These are phyloP conservation scores for Leccinum truebloodii DNA, from an alignment of 768 basidiomycete species.

Conservation along the genomic window DNA sequence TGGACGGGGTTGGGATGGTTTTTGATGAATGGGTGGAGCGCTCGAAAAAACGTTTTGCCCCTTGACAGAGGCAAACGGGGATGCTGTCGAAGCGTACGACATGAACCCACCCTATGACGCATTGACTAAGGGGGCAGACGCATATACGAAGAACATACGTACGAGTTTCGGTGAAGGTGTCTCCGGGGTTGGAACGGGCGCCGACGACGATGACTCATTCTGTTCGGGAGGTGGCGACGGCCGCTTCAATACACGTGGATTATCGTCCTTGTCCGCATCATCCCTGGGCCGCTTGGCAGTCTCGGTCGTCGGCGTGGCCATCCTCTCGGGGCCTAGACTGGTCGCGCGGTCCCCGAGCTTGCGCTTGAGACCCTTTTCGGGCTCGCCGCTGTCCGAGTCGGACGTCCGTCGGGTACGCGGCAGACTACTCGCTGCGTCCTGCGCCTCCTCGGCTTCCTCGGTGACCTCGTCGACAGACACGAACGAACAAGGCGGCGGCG, in stretches of 20 bases:
- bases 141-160: conserved; percentile 24
- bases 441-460: conserved; percentile 34
- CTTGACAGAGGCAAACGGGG: conserved; percentile 74
- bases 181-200: conserved; percentile 12
- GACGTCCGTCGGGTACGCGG: conserved; percentile 31
- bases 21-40: conserved; percentile 27
- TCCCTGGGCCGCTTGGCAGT: conserved; percentile 61
- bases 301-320: conserved; percentile 31
- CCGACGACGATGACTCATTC: conserved; percentile 20
- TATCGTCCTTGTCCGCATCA: conserved; percentile 60
- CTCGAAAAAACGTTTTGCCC: conserved; percentile 56
- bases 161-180: conserved; percentile 49
- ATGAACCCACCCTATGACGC: conserved; percentile 64
- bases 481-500: conserved; percentile 20
- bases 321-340: conserved; percentile 54
- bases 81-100: conserved; percentile 73
- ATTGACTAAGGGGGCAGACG: conserved; percentile 9
- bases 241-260: conserved; percentile 58
- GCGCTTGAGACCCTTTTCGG: conserved; percentile 68
- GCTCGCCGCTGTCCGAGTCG: conserved; percentile 48
- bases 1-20: conserved; percentile 18
- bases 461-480: conserved; percentile 21
- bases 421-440: conserved; percentile 27
- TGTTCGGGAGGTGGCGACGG: conserved; percentile 71
- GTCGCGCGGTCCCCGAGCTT: conserved; percentile 68